phyloP scores from a whole-genome alignment of 495 filamentous ascomycete genomes.

The Parmelia sp. region DNA sequence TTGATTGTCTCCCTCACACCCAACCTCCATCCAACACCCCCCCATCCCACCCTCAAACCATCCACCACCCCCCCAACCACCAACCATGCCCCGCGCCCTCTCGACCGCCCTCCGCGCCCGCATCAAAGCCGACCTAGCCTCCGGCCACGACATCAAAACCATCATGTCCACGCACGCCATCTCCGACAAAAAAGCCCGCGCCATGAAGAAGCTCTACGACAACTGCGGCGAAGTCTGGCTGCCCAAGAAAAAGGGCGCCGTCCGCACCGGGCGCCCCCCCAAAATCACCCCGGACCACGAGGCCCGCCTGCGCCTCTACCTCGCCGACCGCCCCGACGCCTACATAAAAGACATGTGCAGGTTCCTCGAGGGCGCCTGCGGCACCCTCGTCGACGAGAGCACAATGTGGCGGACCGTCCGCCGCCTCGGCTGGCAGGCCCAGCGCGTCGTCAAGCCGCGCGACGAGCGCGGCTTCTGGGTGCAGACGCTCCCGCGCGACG shows the following conservation, averaged over 20 bases:
- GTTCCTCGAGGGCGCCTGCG: constrained; percentile 17
- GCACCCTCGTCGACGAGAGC: constrained; percentile 13
- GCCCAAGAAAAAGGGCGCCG: neutral
- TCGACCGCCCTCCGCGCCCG: constrained; percentile 15
- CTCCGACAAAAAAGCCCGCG: constrained; percentile 16
- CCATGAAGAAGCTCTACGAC: constrained; percentile 20
- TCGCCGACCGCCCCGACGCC: constrained; percentile 21
- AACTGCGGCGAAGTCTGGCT: constrained; percentile 22
- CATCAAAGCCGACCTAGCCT: constrained; percentile 20
- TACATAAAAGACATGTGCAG: constrained; percentile 22
- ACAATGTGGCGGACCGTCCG: constrained; percentile 12
- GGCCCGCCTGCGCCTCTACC: constrained; percentile 15
- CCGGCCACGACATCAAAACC: constrained; percentile 4
- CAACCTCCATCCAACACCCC: neutral
- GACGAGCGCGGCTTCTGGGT: constrained; percentile 16
- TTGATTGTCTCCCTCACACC: neutral
- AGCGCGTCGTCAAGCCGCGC: constrained; percentile 4
- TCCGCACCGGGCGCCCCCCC: constrained; percentile 15
- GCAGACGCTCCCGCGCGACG: constrained; percentile 18
- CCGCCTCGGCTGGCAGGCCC: constrained; percentile 2
- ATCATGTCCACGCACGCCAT: constrained; percentile 11
- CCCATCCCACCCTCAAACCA: neutral
- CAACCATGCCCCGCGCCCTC: constrained; percentile 16
- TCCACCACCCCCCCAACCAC: neutral
- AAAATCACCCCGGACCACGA: constrained; percentile 19